These are phyloP conservation scores for Aspergillus floridensis DNA, from an alignment of 2,329 filamentous ascomycete species.

Conservation along the genomic window DNA sequence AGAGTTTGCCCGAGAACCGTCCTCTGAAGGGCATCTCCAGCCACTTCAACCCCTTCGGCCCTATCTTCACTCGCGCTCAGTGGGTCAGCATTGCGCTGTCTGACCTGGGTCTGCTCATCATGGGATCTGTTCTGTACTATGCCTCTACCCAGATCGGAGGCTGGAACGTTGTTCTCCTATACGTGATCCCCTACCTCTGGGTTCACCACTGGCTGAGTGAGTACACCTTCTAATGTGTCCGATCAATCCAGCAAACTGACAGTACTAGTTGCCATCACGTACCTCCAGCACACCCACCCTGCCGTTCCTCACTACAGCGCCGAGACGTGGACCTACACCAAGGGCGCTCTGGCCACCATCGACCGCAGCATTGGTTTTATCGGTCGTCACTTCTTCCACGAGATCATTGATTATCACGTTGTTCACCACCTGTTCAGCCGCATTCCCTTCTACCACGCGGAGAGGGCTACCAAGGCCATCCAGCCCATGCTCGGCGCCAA, in stretches of 20 bases:
- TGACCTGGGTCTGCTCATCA: conserved; percentile 59
- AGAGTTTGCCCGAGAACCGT: conserved; percentile 41
- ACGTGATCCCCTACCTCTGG: conserved; percentile 66
- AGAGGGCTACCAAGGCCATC: conserved; percentile 59
- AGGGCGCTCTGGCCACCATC: conserved; percentile 61
- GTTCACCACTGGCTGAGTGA: conserved; percentile 68
- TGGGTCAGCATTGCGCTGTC: conserved; percentile 56
- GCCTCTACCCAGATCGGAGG: conserved; percentile 54
- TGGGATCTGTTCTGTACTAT: conserved; percentile 52
- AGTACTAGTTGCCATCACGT: conserved; percentile 65
- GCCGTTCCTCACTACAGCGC: conserved; percentile 58
- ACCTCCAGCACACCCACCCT: conserved; percentile 68
- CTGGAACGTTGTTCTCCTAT: conserved; percentile 58
- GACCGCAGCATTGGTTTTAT: conserved; percentile 65
- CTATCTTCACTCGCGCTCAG: conserved; percentile 60
- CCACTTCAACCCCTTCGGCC: conserved; percentile 62
- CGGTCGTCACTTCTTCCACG: conserved; percentile 64
- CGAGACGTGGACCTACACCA: conserved; percentile 60
- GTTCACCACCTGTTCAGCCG: conserved; percentile 62
- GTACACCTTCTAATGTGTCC: conserved; percentile 20
- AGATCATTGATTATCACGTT: conserved; percentile 64
- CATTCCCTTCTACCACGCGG: conserved; percentile 61
- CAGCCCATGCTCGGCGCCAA: conserved; percentile 55
- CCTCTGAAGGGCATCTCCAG: conserved; percentile 28
- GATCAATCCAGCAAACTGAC: background rate